Base-by-base conservation (phyloP, 345 rosid species). In the Eucalyptus curtisii region DNA sequence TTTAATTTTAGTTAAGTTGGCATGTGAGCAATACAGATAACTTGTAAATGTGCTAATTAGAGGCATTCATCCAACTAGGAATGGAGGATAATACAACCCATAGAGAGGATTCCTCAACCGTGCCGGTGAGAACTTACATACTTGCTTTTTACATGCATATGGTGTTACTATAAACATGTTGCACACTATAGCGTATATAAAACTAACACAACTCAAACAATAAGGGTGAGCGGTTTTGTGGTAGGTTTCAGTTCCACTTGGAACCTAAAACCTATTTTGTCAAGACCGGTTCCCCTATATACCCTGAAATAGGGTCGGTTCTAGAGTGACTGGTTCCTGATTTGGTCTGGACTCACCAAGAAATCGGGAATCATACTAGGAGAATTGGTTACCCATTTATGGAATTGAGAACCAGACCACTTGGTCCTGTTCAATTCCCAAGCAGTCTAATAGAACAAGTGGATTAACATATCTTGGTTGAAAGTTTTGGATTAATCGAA, bases 341-440 rank as follows among this genome's bases (percentile, higher is more conserved):
- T 55, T 20, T 22, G 27, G 27, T 55, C 27, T 24, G 4, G 5
- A 20, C 59, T 9, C 59, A 55, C 27, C 5, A 20, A 55, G 25
- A 5, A 9, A 24, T 22, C 0, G 5, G 30, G 61, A 55, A 55
- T 24, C 15, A 1, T 3, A 48, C 1, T 12, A 55, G 61, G 61
- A 5, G 5, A 3, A 55, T 1, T 24, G 1, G 61, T 55, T 55
- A 12, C 30, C 13, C 30, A 24, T 24, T 55, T 53, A 0, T 55
- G 3, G 13, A 55, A 24, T 55, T 20, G 30, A 20, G 61, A 55
- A 55, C 30, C 2, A 4, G 1, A 52, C 9, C 55, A 19, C 55
- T 52, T 52, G 55, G 4, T 55, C 25, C 4, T 20, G 1, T 55
- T 0, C 11, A 4, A 55, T 55, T 8, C 5, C 5, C 0, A 8